Base-by-base conservation (phyloP, 164 flowering plant species). In the Macadamia tetraphylla region DNA sequence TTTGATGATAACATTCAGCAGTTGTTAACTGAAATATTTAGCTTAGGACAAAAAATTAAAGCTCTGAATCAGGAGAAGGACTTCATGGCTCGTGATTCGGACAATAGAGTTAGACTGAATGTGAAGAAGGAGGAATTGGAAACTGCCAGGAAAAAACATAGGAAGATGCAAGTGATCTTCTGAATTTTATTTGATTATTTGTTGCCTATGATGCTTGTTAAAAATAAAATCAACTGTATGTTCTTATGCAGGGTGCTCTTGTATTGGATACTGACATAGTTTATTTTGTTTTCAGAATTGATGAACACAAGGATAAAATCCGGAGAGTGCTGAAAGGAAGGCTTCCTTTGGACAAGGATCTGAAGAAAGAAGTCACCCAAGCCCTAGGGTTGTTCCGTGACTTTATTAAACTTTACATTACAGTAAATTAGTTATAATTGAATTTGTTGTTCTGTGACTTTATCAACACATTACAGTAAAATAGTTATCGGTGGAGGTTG, bases 261-360 rank as follows among this genome's bases (percentile, higher is more conserved):
- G 40, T 17, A 69, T 60, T 66, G 40, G 51, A 70, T 43, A 60
- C 60, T 72, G 35, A 66, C 62, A 69, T 67, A 48, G 70, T 9
- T 52, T 32, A 12, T 75, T 66, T 71, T 43, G 23, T 71, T 78
- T 73, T 58, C 85, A 94, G 98, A 86, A 73, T 91, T 74, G 94
- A 92, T 60, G 98, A 92, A 9, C 52, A 74, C 86, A 92, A 76
- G 71, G 96, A 87, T 29, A 90, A 60, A 75, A 86, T 91, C 65
- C 80, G 86, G 77, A 82, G 81, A 60, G 91, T 85, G 62, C 86
- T 94, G 40, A 94, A 90, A 76, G 97, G 98, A 69, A 88, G 98
- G 79, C 78, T 90, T 77, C 97, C 98, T 73, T 66, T 82, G 51
- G 98, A 90, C 66, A 90, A 85, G 76, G 95, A 94, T 82, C 70